Conservation (phyloP, 805 yeast species). For the Candida golubevii region DNA sequence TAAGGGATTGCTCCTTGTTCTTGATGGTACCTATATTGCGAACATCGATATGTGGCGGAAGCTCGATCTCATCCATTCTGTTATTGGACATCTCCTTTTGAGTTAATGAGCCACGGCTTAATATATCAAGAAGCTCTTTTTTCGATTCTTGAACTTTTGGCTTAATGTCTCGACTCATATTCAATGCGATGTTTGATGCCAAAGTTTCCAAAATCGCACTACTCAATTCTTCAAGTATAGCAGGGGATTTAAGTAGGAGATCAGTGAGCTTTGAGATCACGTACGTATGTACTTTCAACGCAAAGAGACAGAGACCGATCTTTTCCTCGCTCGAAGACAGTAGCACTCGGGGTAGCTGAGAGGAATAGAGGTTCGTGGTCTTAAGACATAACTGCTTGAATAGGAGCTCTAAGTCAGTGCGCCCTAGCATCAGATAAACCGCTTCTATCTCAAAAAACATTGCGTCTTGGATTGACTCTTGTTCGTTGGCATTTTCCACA, state of each 20-base stretch:
- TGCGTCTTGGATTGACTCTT: conserved; percentile 1
- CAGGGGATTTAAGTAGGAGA: conserved; percentile 9
- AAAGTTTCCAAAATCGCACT: neutral
- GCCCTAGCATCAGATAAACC: conserved; percentile 7
- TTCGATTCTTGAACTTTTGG: conserved; percentile 2
- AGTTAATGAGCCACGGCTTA: conserved; percentile 3
- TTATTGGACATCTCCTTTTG: conserved; percentile 12
- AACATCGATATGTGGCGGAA: conserved; percentile 37
- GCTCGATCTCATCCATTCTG: conserved; percentile 30
- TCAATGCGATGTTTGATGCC: neutral
- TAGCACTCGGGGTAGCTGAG: conserved; percentile 24
- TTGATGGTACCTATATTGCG: conserved; percentile 21
- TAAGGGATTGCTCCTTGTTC: neutral
- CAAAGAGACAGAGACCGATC: conserved; percentile 21
- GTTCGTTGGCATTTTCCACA: conserved; percentile 1
- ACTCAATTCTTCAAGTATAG: neutral
- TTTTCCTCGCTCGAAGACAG: conserved; percentile 32
- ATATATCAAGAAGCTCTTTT: conserved; percentile 12
- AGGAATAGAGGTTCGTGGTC: conserved; percentile 23
- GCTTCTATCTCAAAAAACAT: conserved; percentile 3
- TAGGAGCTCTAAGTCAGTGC: conserved; percentile 11
- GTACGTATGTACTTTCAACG: conserved; percentile 29
- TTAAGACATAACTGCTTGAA: conserved; percentile 18
- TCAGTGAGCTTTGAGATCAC: conserved; percentile 5
- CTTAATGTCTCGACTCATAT: neutral